These are phyloP conservation scores for Wickerhamiella allomyrinae DNA, from an alignment of 805 yeast species.

Conservation along the genomic window DNA sequence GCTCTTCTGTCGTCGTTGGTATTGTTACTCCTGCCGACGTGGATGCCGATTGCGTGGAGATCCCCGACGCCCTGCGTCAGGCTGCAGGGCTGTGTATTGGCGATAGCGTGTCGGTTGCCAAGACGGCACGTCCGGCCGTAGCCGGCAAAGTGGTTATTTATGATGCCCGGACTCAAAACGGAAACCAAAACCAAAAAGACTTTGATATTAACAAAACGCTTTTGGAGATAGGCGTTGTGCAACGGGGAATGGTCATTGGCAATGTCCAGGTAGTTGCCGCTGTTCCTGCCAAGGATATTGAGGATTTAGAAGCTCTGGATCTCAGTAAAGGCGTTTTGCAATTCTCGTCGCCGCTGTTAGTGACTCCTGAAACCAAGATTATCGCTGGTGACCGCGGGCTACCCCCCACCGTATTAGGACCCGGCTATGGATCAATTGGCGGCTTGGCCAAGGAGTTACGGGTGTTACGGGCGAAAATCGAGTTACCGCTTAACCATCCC, in stretches of 20 bases:
- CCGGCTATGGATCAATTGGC: conserved; percentile 48
- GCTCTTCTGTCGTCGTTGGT: conserved; percentile 15
- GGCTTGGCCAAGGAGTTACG: conserved; percentile 58
- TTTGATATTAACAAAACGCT: conserved; percentile 24
- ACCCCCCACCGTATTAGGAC: neutral
- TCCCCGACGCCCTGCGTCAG: conserved; percentile 25
- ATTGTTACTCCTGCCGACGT: conserved; percentile 19
- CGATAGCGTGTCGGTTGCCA: conserved; percentile 36
- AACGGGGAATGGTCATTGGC: conserved; percentile 30
- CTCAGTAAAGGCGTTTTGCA: neutral
- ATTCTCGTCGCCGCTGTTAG: neutral
- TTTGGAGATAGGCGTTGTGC: conserved; percentile 25
- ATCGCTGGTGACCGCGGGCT: conserved; percentile 7
- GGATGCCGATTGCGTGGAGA: conserved; percentile 18
- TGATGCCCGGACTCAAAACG: no score
- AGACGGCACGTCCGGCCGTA: conserved; percentile 36
- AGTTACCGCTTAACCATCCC: conserved; percentile 70
- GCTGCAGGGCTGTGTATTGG: conserved; percentile 35
- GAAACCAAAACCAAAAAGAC: conserved; percentile 15
- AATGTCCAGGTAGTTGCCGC: conserved; percentile 38
- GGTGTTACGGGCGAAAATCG: conserved; percentile 48
- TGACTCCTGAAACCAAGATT: conserved; percentile 5
- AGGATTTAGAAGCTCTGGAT: neutral
- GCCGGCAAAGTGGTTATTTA: conserved; percentile 27
- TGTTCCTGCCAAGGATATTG: neutral